A percentile compares a stretch with the other conserved stretches of the same genome.
phyloP scores from a whole-genome alignment of 768 basidiomycete species.

The Macrolepiota albuminosa region DNA sequence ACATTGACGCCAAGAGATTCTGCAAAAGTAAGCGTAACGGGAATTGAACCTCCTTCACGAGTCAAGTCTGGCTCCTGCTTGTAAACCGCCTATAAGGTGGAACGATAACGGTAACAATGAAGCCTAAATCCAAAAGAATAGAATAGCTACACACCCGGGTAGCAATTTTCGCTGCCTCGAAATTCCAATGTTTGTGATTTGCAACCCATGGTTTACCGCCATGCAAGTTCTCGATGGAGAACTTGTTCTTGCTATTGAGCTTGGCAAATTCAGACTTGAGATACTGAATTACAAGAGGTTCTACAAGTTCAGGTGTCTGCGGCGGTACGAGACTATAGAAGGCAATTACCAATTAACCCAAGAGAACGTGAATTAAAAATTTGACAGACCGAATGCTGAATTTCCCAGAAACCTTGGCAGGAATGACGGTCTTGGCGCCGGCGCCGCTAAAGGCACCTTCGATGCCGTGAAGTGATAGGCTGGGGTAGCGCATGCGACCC shows the following conservation, averaged over 20 bases:
- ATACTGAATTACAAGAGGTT: conserved; percentile 66
- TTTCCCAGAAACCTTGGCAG: conserved; percentile 83
- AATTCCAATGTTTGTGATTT: conserved; percentile 88
- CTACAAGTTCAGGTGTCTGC: conserved; percentile 73
- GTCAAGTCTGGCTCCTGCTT: conserved; percentile 74
- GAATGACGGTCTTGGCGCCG: conserved; percentile 91
- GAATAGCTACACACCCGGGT: conserved; percentile 52
- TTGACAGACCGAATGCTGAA: conserved; percentile 81
- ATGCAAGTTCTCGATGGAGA: conserved; percentile 65
- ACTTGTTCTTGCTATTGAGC: conserved; percentile 78
- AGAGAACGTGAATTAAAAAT: background rate
- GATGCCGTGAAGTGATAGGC: conserved; percentile 90
- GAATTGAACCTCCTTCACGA: conserved; percentile 92
- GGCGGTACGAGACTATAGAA: conserved; percentile 71
- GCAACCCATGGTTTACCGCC: conserved; percentile 91
- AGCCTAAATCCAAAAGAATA: background rate
- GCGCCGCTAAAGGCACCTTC: conserved; percentile 88
- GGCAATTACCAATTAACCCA: background rate
- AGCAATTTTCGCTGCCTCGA: conserved; percentile 79
- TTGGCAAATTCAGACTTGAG: conserved; percentile 79
- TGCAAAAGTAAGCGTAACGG: conserved; percentile 91
- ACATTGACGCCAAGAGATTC: conserved; percentile 86
- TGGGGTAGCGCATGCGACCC: conserved; percentile 90
- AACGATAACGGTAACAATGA: background rate
- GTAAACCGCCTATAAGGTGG: conserved; percentile 47